Conservation (phyloP, 2,329 filamentous ascomycete genomes). For the Fusarium palustre region DNA sequence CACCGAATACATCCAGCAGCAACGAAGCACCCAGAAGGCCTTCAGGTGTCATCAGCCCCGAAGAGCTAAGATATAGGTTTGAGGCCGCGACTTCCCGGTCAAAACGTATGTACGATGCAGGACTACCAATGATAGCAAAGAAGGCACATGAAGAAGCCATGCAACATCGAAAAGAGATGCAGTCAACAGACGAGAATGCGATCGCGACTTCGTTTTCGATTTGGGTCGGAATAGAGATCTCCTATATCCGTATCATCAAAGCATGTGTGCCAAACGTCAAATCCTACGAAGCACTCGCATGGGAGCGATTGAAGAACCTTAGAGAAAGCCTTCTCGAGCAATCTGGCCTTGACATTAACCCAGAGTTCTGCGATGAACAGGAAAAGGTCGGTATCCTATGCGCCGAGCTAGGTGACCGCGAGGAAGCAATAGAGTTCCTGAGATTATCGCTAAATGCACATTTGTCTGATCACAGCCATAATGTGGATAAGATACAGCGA, state of each 20-base stretch:
- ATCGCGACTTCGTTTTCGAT: background rate
- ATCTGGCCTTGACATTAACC: background rate
- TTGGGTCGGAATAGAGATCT: slow-evolving; percentile 7
- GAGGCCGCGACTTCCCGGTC: slow-evolving; percentile 6
- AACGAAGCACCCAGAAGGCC: background rate
- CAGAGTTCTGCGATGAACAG: background rate
- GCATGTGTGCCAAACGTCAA: background rate
- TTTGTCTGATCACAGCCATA: background rate
- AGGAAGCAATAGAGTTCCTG: slow-evolving; percentile 13
- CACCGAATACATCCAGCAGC: background rate
- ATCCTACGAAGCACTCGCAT: slow-evolving; percentile 5
- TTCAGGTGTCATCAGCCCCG: background rate
- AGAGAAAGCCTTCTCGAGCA: background rate
- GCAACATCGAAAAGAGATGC: background rate
- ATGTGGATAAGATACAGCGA: background rate
- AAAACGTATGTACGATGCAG: slow-evolving; percentile 4
- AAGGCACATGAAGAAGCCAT: slow-evolving; percentile 21
- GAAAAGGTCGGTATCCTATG: slow-evolving; percentile 12
- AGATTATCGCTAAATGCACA: background rate
- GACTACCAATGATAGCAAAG: slow-evolving; percentile 10
- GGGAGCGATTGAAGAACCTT: slow-evolving; percentile 1
- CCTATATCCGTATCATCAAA: slow-evolving; percentile 15
- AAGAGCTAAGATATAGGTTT: slow-evolving; percentile 9
- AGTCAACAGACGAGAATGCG: background rate
- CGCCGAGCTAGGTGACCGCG: slow-evolving; percentile 9